Conservation (phyloP, 148 eudicot species). For the Rhododendron molle region DNA sequence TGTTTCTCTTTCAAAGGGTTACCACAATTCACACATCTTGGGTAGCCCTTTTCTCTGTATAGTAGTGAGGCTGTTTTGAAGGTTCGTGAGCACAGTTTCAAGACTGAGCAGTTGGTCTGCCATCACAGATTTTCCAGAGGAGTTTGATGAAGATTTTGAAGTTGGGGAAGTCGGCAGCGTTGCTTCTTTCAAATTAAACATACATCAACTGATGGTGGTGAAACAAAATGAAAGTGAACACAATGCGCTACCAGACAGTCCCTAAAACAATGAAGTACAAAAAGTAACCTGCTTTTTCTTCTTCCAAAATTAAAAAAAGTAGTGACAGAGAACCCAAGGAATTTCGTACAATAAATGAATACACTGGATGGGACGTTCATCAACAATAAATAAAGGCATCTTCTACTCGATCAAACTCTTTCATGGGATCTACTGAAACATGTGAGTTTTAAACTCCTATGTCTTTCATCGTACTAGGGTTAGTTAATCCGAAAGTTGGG, state of each 20-base stretch:
- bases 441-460: not conserved
- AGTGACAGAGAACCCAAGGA: not conserved
- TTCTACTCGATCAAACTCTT: not conserved
- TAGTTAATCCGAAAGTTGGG: not conserved
- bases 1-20: too few species aligned
- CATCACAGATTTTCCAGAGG: too few species aligned
- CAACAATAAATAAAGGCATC: not conserved
- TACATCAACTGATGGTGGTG: not conserved
- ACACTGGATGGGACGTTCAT: not conserved
- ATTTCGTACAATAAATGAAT: not conserved
- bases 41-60: too few species aligned
- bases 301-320: not conserved
- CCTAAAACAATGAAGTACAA: not conserved
- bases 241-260: not conserved
- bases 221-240: not conserved
- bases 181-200: too few species aligned
- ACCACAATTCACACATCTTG: too few species aligned
- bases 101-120: too few species aligned
- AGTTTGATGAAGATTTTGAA: too few species aligned
- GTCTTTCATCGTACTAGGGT: not conserved
- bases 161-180: too few species aligned
- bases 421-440: constrained; percentile 4
- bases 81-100: too few species aligned
- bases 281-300: not conserved
- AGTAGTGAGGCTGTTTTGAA: too few species aligned